Base-by-base conservation (phyloP, 805 yeast genomes). In the Candida endomychidarum region DNA sequence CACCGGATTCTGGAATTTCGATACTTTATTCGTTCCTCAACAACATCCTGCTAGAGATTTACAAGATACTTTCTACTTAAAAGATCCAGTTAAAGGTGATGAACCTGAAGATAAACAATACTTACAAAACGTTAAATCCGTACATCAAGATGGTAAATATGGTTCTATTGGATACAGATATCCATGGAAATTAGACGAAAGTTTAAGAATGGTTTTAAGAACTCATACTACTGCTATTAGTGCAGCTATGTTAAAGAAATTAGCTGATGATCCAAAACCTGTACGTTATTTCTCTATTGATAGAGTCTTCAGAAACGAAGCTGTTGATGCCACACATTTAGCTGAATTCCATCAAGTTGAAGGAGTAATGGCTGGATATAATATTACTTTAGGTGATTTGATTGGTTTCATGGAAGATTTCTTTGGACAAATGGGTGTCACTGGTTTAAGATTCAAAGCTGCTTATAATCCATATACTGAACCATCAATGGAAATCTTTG, bases 341-440 rank as follows among this genome's bases (percentile, higher is more conserved):
- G 99, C 99, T 27, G 99, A 93, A 72, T 93, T 93, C 77, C 98
- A 93, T 69, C 99, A 93, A 72, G 95, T 93, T 47, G 99, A 93
- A 72, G 99, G 99, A 73, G 99, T 93, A 40, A 75, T 93, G 58
- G 99, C 98, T 22, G 99, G 95, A 62, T 91, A 88, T 67, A 83
- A 89, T 63, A 72, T 93, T 53, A 90, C 99, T 5, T 73, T 93
- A 54, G 99, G 99, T 48, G 96, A 91, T 61, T 76, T 93, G 67
- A 93, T 93, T 63, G 96, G 96, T 24, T 93, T 93, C 80, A 90
- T 93, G 99, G 91, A 93, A 67, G 87, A 84, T 59, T 93, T 93
- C 78, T 93, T 93, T 69, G 79, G 81, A 43, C 87, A 87, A 72
- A 93, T 93, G 99, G 99, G 99, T 62, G 99, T 95, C 43, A 80